Evolutionary conservation across 306 rosid genomes (phyloP), one percentile per base, ranked within the genome.

Genomic region (Phaseolus lunatus): DNA sequence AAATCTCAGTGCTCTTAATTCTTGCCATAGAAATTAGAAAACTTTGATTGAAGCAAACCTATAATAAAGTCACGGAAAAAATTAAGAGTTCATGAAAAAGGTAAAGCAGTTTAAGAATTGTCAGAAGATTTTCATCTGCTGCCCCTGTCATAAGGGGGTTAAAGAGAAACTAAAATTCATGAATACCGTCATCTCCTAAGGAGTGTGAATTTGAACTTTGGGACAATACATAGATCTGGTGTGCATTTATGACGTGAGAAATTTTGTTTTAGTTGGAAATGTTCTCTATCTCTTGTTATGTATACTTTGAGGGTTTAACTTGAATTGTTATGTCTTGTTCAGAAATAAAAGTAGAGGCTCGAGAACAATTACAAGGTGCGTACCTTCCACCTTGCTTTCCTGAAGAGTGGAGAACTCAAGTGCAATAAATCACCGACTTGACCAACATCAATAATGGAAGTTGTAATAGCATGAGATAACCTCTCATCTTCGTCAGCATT

Each of bases 361-460:
- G 65, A 20, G 29, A 56, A 26, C 70, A 66, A 52, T 13, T 58
- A 66, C 57, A 16, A 41, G 67, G 23, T 75, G 67, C 79, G 31
- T 12, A 88, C 92, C 92, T 88, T 86, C 90, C 90, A 86, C 68
- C 57, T 80, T 37, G 88, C 78, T 39, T 84, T 81, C 62, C 67
- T 77, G 31, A 88, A 86, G 44, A 84, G 79, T 35, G 31, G 45
- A 49, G 77, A 80, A 73, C 75, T 73, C 16, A 18, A 44, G 70
- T 80, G 56, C 58, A 83, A 64, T 56, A 82, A 62, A 73, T 58
- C 62, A 58, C 45, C 67, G 65, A 77, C 57, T 80, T 82, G 90
- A 44, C 62, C 80, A 78, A 86, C 80, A 54, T 84, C 88, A 72
- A 72, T 64, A 72, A 82, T 20, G 43, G 92, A 52, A 43, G 53